These are phyloP conservation scores for Dictyostelium capitatum DNA, from an alignment of 78 protist genomes.

Conservation along the genomic window DNA sequence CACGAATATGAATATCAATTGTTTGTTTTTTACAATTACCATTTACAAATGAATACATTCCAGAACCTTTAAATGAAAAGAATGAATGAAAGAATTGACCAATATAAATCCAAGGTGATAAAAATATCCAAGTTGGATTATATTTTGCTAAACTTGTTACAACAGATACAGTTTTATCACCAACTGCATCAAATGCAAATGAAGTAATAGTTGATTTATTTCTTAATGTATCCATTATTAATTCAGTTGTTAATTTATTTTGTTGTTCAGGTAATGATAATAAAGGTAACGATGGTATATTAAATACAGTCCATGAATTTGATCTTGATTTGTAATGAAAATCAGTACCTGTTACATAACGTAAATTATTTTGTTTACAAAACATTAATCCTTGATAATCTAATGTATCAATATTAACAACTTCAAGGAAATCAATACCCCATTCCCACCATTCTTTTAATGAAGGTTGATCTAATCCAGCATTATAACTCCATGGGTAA, in stretches of 20 bases:
- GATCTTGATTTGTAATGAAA: slow-evolving; percentile 1
- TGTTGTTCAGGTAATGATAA: not conserved
- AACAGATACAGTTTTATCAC: not conserved
- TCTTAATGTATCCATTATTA: not conserved
- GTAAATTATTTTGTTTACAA: slow-evolving; percentile 3
- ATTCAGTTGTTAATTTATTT: not conserved
- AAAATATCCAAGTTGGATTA: slow-evolving; percentile 10
- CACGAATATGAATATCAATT: not conserved
- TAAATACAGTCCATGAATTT: slow-evolving; percentile 29
- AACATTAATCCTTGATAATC: slow-evolving; percentile 19
- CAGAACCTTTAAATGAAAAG: slow-evolving; percentile 2
- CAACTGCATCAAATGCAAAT: slow-evolving; percentile 16
- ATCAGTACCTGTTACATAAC: slow-evolving; percentile 33
- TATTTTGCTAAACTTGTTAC: not conserved
- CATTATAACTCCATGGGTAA: slow-evolving; percentile 52
- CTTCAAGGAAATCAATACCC: slow-evolving; percentile 58
- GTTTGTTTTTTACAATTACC: slow-evolving; percentile 41
- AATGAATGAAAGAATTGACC: slow-evolving; percentile 65
- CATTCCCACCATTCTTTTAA: not conserved
- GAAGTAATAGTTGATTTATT: slow-evolving; percentile 5
- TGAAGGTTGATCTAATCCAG: slow-evolving; percentile 32
- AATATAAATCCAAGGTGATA: slow-evolving; percentile 49
- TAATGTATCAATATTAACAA: slow-evolving; percentile 3
- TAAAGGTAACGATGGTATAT: not conserved
- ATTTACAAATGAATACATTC: slow-evolving; percentile 58